Base-by-base conservation (phyloP, 2,329 filamentous ascomycete species). In the Sarocladiaceae sp. region DNA sequence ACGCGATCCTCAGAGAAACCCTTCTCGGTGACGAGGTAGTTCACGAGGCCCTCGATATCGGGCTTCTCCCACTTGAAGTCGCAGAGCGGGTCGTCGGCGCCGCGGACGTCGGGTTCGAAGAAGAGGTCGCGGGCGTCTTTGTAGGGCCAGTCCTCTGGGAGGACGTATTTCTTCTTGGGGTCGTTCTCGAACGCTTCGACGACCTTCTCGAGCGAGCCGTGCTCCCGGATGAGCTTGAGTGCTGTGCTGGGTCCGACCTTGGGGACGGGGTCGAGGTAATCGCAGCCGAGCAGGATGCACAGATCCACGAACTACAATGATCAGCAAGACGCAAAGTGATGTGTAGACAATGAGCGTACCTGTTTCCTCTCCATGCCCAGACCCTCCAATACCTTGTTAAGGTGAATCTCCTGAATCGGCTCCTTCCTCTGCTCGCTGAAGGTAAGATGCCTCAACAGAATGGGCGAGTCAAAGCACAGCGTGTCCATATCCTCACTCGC, bases 401-500 rank as follows among this genome's bases (percentile, higher is more conserved):
- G 73, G 62, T 90, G 86, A 49, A 99, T 96, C 69, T 99, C 94
- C 63, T 95, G 92, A 60, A 99, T 97, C 0, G 94, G 94, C 67
- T 97, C 92, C 71, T 99, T 99, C 57, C 93, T 82, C 74, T 96
- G 91, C 75, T 99, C 94, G 65, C 90, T 95, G 69, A 97, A 97
- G 2, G 94, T 99, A 57, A 99, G 80, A 71, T 99, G 92, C 48
- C 94, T 82, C 57, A 99, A 74, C 44, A 99, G 74, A 54, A 99
- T 92, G 0, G 94, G 94, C 50, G 92, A 80, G 63, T 97, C 85
- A 70, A 99, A 99, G 64, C 93, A 97, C 52, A 99, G 75, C 0
- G 94, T 99, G 66, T 99, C 94, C 94, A 99, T 99, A 71, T 99
- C 94, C 72, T 99, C 94, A 58, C 89, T 96, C 2, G 94, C 94